Evolutionary conservation across 805 yeast species (phyloP).

Genomic region (Wickerhamiella lipophila): DNA sequence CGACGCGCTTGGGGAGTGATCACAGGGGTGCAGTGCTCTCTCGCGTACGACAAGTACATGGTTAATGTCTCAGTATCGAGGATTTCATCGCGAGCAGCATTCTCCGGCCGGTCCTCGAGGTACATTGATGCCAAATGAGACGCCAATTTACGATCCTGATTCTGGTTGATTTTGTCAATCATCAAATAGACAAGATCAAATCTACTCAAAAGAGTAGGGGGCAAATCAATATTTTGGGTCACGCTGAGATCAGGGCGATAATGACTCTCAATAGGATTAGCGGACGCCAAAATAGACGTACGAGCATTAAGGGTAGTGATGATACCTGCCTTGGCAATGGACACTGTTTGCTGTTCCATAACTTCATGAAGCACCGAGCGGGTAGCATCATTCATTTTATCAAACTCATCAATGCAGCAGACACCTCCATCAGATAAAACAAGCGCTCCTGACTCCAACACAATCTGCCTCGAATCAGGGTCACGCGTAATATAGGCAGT

Average conservation of each 20-base stretch:
- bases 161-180: conserved; percentile 84
- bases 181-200: conserved; percentile 89
- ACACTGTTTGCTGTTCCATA: conserved; percentile 98
- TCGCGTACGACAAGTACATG: conserved; percentile 85
- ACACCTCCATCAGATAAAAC: conserved; percentile 96
- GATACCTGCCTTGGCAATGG: conserved; percentile 97
- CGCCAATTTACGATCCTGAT: conserved; percentile 73
- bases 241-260: conserved; percentile 93
- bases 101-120: conserved; percentile 71
- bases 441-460: conserved; percentile 89
- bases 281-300: conserved; percentile 90
- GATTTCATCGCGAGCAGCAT: conserved; percentile 53
- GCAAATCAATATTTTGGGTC: conserved; percentile 86
- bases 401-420: conserved; percentile 97
- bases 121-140: conserved; percentile 84
- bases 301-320: conserved; percentile 94
- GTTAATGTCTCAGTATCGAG: conserved; percentile 82
- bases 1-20: conserved; percentile 69
- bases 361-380: conserved; percentile 95
- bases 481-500: conserved; percentile 96
- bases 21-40: conserved; percentile 67
- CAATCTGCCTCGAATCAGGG: conserved; percentile 83
- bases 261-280: conserved; percentile 91
- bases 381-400: conserved; percentile 90
- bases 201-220: conserved; percentile 90